Evolutionary conservation across 2,329 filamentous ascomycete species (phyloP).

Genomic region (Hymenoscyphus occultus): DNA sequence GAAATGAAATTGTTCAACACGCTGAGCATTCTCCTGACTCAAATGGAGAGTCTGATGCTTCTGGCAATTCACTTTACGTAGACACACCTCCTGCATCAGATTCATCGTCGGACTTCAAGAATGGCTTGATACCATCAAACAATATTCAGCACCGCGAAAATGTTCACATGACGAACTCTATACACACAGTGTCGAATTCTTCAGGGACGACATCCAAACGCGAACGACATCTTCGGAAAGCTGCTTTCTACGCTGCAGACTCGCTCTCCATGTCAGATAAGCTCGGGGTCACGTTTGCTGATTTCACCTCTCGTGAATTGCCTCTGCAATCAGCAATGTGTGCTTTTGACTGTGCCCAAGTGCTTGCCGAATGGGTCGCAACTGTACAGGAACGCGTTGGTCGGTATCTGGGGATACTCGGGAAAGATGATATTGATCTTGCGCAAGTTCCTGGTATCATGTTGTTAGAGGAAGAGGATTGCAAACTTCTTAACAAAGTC

Average conservation of each 20-base stretch:
- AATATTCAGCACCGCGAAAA: slow-evolving; percentile 33
- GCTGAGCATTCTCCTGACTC: slow-evolving; percentile 57
- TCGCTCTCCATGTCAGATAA: slow-evolving; percentile 86
- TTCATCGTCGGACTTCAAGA: slow-evolving; percentile 43
- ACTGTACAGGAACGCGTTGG: slow-evolving; percentile 94
- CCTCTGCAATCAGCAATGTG: slow-evolving; percentile 90
- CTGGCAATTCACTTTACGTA: slow-evolving; percentile 45
- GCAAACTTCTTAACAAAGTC: slow-evolving; percentile 79
- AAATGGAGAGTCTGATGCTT: slow-evolving; percentile 47
- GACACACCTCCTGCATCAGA: slow-evolving; percentile 53
- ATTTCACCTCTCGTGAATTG: slow-evolving; percentile 78
- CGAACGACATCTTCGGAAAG: slow-evolving; percentile 85
- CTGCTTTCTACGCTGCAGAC: slow-evolving; percentile 93
- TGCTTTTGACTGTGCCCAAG: slow-evolving; percentile 89
- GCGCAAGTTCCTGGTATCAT: slow-evolving; percentile 81
- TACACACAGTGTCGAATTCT: slow-evolving; percentile 29
- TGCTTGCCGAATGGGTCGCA: slow-evolving; percentile 90
- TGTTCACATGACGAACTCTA: slow-evolving; percentile 22
- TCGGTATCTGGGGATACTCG: slow-evolving; percentile 80
- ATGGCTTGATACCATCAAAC: slow-evolving; percentile 21
- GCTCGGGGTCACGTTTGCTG: slow-evolving; percentile 79
- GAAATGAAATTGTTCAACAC: slow-evolving; percentile 72
- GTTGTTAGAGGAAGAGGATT: slow-evolving; percentile 87
- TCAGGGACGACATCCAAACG: slow-evolving; percentile 60
- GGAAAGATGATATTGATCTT: slow-evolving; percentile 76